Percentiles rank a stretch among this genome's conserved stretches.
phyloP scores from a whole-genome alignment of 352 stramenopile genomes.

The Synura sp. region DNA sequence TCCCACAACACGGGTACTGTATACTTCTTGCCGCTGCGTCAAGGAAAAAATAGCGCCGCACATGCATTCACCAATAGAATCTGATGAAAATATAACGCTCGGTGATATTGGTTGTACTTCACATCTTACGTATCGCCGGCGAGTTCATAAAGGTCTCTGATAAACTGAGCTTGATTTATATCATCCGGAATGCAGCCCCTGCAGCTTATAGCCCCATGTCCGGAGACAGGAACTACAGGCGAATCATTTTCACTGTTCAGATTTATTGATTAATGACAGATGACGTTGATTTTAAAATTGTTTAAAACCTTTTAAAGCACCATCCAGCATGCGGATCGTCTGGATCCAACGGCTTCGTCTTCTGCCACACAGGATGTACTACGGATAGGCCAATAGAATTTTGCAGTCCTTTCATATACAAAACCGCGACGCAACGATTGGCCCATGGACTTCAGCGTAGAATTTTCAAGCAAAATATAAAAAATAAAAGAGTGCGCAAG shows the following conservation, averaged over 20 bases:
- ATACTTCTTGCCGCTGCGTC: constrained; percentile 69
- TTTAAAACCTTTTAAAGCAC: too few species aligned
- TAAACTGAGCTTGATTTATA: constrained; percentile 60
- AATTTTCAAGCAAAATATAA: neutral
- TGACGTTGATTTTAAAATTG: too few species aligned
- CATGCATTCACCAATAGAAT: constrained; percentile 11
- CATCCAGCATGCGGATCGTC: constrained; percentile 72
- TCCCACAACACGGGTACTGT: constrained; percentile 88
- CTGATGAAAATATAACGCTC: neutral
- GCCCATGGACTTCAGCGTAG: constrained; percentile 61
- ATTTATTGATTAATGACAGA: too few species aligned
- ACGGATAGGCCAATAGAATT: constrained; percentile 85
- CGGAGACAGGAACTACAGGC: neutral
- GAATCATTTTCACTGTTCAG: neutral
- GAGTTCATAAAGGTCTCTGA: constrained; percentile 79
- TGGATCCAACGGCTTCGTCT: constrained; percentile 63
- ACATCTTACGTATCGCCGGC: constrained; percentile 50
- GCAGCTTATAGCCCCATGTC: neutral
- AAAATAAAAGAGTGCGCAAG: neutral
- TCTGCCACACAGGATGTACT: constrained; percentile 64
- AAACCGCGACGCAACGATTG: constrained; percentile 66
- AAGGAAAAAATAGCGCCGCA: constrained; percentile 64
- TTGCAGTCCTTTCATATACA: constrained; percentile 88
- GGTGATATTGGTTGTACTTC: neutral
- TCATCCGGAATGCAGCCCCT: constrained; percentile 53